Conservation (phyloP, 257 asterid genomes). For the Nemophila menziesii region DNA sequence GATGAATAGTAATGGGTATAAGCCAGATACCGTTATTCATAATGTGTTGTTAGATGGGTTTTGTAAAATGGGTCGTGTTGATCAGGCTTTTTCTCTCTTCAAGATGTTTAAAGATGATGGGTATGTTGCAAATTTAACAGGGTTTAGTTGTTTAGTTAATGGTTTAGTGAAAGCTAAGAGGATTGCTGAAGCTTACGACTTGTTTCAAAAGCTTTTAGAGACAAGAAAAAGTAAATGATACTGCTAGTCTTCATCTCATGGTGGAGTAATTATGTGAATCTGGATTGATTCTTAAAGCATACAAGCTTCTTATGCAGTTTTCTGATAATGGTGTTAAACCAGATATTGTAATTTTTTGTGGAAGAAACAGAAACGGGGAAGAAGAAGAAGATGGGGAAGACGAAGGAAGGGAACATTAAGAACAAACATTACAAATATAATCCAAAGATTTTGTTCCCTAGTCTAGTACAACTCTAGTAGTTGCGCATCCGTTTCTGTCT, state of each 20-base stretch:
- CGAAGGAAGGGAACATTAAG: too few relatives aligned
- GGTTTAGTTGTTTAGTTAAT: conserved; percentile 55
- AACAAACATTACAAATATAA: too few relatives aligned
- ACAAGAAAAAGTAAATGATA: conserved; percentile 44
- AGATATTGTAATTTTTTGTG: conserved; percentile 40
- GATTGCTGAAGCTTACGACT: conserved; percentile 49
- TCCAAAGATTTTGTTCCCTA: too few relatives aligned
- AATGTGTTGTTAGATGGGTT: conserved; percentile 72
- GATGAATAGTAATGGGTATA: conserved; percentile 55
- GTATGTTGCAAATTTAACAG: conserved; percentile 31
- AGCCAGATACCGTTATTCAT: conserved; percentile 41
- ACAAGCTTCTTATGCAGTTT: conserved; percentile 60
- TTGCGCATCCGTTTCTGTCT: too few relatives aligned
- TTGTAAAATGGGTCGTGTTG: conserved; percentile 60
- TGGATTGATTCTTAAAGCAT: conserved; percentile 60
- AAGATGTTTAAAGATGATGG: conserved; percentile 41
- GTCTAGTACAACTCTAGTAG: too few relatives aligned
- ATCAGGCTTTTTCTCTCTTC: conserved; percentile 37
- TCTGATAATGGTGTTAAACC: conserved; percentile 68
- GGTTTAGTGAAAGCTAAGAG: conserved; percentile 57
- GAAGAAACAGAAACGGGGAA: too few relatives aligned
- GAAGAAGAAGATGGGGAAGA: too few relatives aligned
- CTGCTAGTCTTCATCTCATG: conserved; percentile 43
- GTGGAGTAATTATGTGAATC: conserved; percentile 51
- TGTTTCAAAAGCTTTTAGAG: conserved; percentile 40